phyloP scores from a whole-genome alignment of 306 rosid species.

The Vigna reflexopilosa region DNA sequence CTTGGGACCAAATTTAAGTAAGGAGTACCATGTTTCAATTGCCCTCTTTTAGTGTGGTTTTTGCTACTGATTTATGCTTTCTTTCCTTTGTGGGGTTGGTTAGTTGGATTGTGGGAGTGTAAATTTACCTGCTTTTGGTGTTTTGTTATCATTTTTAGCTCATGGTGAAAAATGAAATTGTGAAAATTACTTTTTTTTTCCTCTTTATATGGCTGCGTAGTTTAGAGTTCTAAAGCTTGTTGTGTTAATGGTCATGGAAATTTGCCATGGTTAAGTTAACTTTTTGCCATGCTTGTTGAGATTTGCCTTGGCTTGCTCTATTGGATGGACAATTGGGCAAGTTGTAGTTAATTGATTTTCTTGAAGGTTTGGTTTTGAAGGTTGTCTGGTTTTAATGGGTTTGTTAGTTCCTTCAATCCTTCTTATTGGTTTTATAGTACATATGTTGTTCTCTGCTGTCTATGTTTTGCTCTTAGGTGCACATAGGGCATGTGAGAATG shows the following conservation, averaged over 20 bases:
- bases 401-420: not conserved
- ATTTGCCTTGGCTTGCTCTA: not conserved
- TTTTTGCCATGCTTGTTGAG: not conserved
- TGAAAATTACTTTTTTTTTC: not conserved
- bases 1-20: slow-evolving; percentile 64
- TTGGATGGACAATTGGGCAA: not conserved
- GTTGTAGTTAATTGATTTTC: slow-evolving; percentile 9
- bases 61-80: not conserved
- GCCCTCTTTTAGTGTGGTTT: not conserved
- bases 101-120: not conserved
- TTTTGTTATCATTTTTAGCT: not conserved
- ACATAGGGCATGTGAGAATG: slow-evolving; percentile 26
- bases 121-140: slow-evolving; percentile 13
- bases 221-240: slow-evolving; percentile 12
- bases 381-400: slow-evolving; percentile 1
- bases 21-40: slow-evolving; percentile 20
- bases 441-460: slow-evolving; percentile 19
- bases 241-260: not conserved
- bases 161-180: slow-evolving; percentile 3
- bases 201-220: not conserved
- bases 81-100: slow-evolving; percentile 34
- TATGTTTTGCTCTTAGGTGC: slow-evolving; percentile 15
- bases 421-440: not conserved
- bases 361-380: not conserved
- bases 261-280: not conserved